Base-by-base conservation (phyloP, 768 basidiomycete genomes). In the Lactifluus rugatus region DNA sequence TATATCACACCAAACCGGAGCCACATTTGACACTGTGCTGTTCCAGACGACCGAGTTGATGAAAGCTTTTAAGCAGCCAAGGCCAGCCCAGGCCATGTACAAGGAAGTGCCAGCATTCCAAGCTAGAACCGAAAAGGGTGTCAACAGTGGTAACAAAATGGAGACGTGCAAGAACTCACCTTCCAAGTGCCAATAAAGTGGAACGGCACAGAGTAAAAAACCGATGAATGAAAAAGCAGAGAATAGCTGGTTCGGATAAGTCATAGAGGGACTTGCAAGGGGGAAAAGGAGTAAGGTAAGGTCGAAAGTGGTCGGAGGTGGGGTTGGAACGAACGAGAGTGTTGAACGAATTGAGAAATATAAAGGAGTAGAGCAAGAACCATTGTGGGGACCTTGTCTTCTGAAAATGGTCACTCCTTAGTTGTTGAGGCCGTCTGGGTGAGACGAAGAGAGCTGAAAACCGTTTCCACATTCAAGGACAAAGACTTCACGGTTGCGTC, bases 1-100 rank as follows among this genome's bases (percentile, higher is more conserved):
- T 53, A 83, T 77, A 65, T 83, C 82, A 62, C 82, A 81, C 78
- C 78, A 83, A 13, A 72, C 70, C 0, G 80, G 80, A 0, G 71
- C 71, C 8, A 64, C 58, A 52, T 82, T 75, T 10, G 73, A 72
- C 6, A 76, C 75, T 64, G 78, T 83, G 36, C 76, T 72, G 57
- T 73, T 74, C 89, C 89, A 93, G 23, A 89, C 66, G 41, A 89
- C 71, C 1, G 82, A 77, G 70, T 91, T 85, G 64, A 90, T 71
- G 64, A 81, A 83, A 54, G 74, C 69, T 56, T 77, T 78, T 48
- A 90, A 76, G 68, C 81, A 83, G 28, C 72, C 73, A 13, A 80
- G 55, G 2, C 76, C 80, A 19, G 76, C 75, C 89, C 88, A 91
- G 45, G 73, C 60, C 71, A 91, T 89, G 72, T 79, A 84, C 36